These are phyloP conservation scores for Eimeria falciformis DNA, from an alignment of 169 alveolate genomes.

Conservation along the genomic window DNA sequence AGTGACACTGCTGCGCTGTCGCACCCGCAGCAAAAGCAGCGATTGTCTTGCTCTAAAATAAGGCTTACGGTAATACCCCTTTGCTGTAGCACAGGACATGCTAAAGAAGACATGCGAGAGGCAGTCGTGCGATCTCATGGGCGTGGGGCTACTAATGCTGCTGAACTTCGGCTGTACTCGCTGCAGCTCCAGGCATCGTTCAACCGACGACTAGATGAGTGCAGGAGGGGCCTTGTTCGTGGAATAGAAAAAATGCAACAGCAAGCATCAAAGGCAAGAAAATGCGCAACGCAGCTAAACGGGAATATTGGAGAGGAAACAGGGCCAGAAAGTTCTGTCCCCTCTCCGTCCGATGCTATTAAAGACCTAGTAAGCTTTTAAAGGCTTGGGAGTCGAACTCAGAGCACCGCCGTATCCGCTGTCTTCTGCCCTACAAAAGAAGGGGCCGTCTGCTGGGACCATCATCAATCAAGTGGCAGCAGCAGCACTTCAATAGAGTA, in stretches of 20 bases:
- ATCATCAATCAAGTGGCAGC: too few relatives aligned
- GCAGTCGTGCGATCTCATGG: too few relatives aligned
- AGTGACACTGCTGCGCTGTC: neutral
- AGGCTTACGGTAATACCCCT: too few relatives aligned
- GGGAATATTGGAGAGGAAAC: constrained; percentile 1
- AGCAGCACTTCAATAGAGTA: too few relatives aligned
- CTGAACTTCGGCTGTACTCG: neutral
- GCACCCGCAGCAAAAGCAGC: too few relatives aligned
- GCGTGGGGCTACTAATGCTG: too few relatives aligned
- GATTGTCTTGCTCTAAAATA: too few relatives aligned
- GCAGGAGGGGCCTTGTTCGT: constrained; percentile 21
- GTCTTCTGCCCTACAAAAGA: too few relatives aligned
- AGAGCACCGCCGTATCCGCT: too few relatives aligned
- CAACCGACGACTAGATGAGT: constrained; percentile 68
- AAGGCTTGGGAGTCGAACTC: neutral
- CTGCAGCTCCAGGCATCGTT: constrained; percentile 62
- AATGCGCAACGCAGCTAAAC: constrained; percentile 44
- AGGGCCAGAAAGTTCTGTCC: constrained; percentile 63
- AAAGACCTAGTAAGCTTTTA: constrained; percentile 41
- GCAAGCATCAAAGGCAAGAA: constrained; percentile 57
- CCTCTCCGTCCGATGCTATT: constrained; percentile 18
- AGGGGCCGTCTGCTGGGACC: too few relatives aligned
- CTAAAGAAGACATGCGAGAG: too few relatives aligned
- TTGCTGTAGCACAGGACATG: too few relatives aligned
- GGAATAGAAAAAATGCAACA: constrained; percentile 69